Evolutionary conservation across 805 yeast genomes (phyloP), one percentile per base, ranked within the genome.

Genomic region (Candida krabiensis): DNA sequence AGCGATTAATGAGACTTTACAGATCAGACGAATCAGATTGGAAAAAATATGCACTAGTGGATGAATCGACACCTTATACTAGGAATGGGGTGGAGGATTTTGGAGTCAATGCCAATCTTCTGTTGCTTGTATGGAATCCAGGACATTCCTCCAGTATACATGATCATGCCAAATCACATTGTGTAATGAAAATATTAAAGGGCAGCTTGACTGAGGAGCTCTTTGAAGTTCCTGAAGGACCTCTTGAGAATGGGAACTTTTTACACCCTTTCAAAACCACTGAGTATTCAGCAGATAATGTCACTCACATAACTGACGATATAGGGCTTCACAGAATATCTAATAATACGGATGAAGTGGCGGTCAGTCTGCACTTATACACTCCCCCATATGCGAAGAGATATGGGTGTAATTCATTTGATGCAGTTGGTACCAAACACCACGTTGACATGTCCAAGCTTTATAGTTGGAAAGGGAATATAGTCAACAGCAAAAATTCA

Each of bases 121-220:
- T 83, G 36, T 61, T 83, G 12, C 60, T 83, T 35, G 87, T 82
- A 15, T 83, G 91, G 91, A 70, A 73, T 36, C 88, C 89, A 1
- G 78, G 79, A 6, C 69, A 71, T 50, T 70, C 79, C 18, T 77
- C 85, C 16, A 71, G 76, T 34, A 77, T 83, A 43, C 91, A 83
- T 56, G 87, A 82, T 58, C 91, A 83, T 50, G 86, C 88, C 15
- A 70, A 75, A 38, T 87, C 89, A 9, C 88, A 83, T 61, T 83
- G 91, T 60, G 71, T 82, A 43, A 82, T 83, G 79, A 83, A 83
- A 58, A 67, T 83, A 30, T 64, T 83, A 44, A 66, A 73, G 49
- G 90, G 90, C 6, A 57, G 62, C 21, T 65, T 83, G 33, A 61
- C 63, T 9, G 91, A 83, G 59, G 69, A 74, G 7, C 61, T 80